These are phyloP conservation scores for Termitomyces sp. DNA, from an alignment of 768 basidiomycete genomes.

Conservation along the genomic window DNA sequence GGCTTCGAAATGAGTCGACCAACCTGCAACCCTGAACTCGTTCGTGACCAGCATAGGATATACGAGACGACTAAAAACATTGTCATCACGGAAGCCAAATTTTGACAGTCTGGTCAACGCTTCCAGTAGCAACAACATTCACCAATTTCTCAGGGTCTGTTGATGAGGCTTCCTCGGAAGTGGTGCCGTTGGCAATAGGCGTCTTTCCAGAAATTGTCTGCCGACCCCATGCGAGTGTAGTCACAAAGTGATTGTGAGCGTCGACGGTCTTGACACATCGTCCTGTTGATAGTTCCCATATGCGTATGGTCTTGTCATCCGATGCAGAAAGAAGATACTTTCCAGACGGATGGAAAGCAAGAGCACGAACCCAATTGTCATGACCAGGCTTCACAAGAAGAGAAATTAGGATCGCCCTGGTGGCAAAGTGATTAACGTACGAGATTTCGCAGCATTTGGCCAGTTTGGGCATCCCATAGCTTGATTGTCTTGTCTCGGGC, in stretches of 20 bases:
- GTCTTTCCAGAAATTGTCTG: conserved; percentile 40
- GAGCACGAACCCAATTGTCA: conserved; percentile 87
- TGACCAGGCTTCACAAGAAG: conserved; percentile 59
- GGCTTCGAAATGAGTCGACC: not conserved
- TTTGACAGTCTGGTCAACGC: conserved; percentile 65
- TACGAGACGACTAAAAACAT: conserved; percentile 3
- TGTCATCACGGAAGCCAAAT: conserved; percentile 53
- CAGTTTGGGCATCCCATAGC: conserved; percentile 83
- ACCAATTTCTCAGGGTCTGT: conserved; percentile 55
- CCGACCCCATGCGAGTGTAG: conserved; percentile 79
- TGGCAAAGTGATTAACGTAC: conserved; percentile 35
- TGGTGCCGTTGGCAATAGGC: conserved; percentile 27
- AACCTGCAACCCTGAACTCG: not conserved
- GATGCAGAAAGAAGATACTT: conserved; percentile 89
- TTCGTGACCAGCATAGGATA: conserved; percentile 1
- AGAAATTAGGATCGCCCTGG: conserved; percentile 6
- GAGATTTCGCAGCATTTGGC: conserved; percentile 76
- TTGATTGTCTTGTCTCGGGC: conserved; percentile 91
- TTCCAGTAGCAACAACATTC: conserved; percentile 67
- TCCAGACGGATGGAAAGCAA: conserved; percentile 88
- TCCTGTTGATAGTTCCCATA: conserved; percentile 87
- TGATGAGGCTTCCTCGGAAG: conserved; percentile 16
- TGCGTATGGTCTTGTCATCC: conserved; percentile 87
- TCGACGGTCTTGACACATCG: conserved; percentile 85
- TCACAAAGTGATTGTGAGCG: conserved; percentile 83